Conservation (phyloP, 805 yeast genomes). For the Metschnikowia borealis region DNA sequence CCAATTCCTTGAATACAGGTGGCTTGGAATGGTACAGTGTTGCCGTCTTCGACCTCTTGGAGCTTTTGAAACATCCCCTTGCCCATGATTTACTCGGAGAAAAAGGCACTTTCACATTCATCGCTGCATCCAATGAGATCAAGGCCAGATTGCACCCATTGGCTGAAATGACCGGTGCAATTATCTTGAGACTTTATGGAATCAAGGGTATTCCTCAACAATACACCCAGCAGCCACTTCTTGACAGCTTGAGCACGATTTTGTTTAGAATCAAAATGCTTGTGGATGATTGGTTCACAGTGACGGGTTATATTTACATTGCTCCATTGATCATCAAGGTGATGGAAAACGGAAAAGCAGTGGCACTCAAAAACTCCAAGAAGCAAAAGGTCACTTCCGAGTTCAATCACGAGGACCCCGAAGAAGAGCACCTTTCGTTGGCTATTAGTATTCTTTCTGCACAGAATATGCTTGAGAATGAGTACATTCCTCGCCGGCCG, state of each 20-base stretch:
- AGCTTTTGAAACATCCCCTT: slow-evolving; percentile 35
- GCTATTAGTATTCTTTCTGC: slow-evolving; percentile 70
- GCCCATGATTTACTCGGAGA: slow-evolving; percentile 38
- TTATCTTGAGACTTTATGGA: slow-evolving; percentile 57
- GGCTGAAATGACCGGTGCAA: slow-evolving; percentile 59
- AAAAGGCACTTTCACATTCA: slow-evolving; percentile 46
- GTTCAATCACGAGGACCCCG: slow-evolving; percentile 77
- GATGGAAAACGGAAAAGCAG: slow-evolving; percentile 59
- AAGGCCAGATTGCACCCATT: slow-evolving; percentile 46
- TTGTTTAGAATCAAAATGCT: slow-evolving; percentile 72
- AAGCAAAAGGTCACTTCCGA: slow-evolving; percentile 56
- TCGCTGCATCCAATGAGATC: slow-evolving; percentile 52
- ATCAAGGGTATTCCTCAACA: slow-evolving; percentile 44
- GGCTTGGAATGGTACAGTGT: slow-evolving; percentile 63
- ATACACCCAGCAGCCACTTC: slow-evolving; percentile 48
- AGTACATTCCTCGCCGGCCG: slow-evolving; percentile 62
- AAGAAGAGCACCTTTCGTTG: slow-evolving; percentile 78
- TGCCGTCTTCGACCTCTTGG: slow-evolving; percentile 50
- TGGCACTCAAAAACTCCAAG: slow-evolving; percentile 49
- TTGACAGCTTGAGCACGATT: slow-evolving; percentile 57
- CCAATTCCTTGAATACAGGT: slow-evolving; percentile 8
- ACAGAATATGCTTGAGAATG: slow-evolving; percentile 64
- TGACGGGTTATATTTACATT: slow-evolving; percentile 63
- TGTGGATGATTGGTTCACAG: slow-evolving; percentile 67
- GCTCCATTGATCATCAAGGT: slow-evolving; percentile 72